A percentile compares a stretch with the other conserved stretches of the same genome.
These are phyloP conservation scores for Chlorella sp. DNA, from an alignment of 139 green algal genomes.

Conservation along the genomic window DNA sequence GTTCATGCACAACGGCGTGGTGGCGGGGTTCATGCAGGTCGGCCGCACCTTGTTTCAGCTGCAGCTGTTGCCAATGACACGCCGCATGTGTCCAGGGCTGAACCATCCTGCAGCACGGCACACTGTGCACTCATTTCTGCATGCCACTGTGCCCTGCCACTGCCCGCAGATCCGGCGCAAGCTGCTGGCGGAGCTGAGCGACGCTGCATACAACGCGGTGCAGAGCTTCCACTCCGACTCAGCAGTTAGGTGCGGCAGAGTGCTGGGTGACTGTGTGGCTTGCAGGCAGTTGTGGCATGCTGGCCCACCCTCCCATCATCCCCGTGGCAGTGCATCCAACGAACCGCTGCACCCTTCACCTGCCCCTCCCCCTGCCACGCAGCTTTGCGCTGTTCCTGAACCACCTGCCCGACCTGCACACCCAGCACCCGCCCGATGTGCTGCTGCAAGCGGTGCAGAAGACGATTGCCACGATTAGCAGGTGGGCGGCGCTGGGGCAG, in stretches of 20 bases:
- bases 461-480: slow-evolving; percentile 46
- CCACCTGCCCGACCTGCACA: slow-evolving; percentile 75
- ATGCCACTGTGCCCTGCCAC: no score
- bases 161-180: slow-evolving; percentile 68
- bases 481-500: not conserved
- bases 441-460: slow-evolving; percentile 68
- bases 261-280: not conserved
- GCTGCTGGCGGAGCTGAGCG: slow-evolving; percentile 79
- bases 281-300: not conserved
- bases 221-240: slow-evolving; percentile 94
- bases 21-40: slow-evolving; percentile 80
- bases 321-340: not conserved
- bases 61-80: no score
- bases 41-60: no score
- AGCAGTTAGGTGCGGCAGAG: slow-evolving; percentile 59
- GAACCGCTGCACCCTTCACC: not conserved
- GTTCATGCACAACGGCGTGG: slow-evolving; percentile 98
- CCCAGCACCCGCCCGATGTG: slow-evolving; percentile 71
- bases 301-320: not conserved
- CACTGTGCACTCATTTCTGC: no score
- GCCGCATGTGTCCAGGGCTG: no score
- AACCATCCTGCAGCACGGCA: no score
- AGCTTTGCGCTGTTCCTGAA: slow-evolving; percentile 94
- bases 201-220: slow-evolving; percentile 92
- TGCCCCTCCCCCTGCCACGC: not conserved